Evolutionary conservation across 1,284 basidiomycete genomes (phyloP), one percentile per base, ranked within the genome.

Genomic region (Hemileia vastatrix): DNA sequence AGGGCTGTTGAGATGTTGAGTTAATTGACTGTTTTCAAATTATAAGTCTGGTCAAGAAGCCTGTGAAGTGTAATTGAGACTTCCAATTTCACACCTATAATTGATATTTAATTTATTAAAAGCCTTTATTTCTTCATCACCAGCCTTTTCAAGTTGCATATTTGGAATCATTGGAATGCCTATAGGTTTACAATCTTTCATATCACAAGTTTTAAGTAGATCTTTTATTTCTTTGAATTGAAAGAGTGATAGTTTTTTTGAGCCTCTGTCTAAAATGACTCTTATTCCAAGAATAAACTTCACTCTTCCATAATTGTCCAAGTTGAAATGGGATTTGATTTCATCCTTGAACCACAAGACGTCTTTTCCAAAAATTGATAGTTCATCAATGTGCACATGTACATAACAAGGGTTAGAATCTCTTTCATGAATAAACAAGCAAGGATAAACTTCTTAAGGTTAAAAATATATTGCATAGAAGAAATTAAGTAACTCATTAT

Each of bases 221-320:
- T 52, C 23, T 52, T 52, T 31, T 4, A 52, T 31, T 3, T 53
- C 24, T 4, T 53, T 21, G 24, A n/a, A n/a, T 53, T 53, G 51
- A 31, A 3, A 24, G 2, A 31, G n/a, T 5, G 48, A 2, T 3
- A 49, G 8, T 15, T 13, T 44, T 9, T 18, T 44, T 2, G 43
- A 3, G 13, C 19, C 43, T 3, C 43, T 13, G 8, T 44, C 8
- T 21, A 15, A 19, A 11, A 18, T 49, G n/a, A 58, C 40, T 51
- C 50, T 48, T 31, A 58, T 58, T 33, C 56, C 56, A 6, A 59
- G 36, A 8, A 59, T 52, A 23, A 52, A 36, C 9, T 52, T 33
- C 1, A 47, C 57, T 2, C 15, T 15, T 43, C 57, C 57, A 11
- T 51, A 31, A 24, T 58, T n/a, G n/a, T n/a, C n/a, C n/a, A n/a